Evolutionary conservation across 768 basidiomycete genomes (phyloP), one percentile per base, ranked within the genome.

Genomic region (Phaffia tasmanica): DNA sequence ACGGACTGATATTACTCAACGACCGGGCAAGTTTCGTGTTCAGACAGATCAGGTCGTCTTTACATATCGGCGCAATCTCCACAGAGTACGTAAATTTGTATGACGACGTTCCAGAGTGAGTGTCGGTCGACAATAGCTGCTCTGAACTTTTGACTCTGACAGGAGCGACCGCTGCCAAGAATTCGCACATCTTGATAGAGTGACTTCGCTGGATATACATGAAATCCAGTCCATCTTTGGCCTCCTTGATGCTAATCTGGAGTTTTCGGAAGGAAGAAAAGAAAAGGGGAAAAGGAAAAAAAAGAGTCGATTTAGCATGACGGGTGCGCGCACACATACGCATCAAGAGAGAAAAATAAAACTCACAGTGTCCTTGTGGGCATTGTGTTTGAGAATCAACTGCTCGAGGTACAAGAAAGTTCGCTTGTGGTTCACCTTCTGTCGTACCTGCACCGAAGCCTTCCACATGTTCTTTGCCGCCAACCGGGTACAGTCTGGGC

Each of bases 391-490:
- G 73, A 98, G 79, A 74, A 99, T 97, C 69, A 98, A 82, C 73
- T 98, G 95, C 77, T 98, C 95, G 61, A 98, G 84, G 80, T 86
- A 99, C 72, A 99, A 78, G 80, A 99, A 99, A 1, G 95, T 98
- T 65, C 95, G 85, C 78, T 99, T 99, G 76, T 99, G 95, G 4
- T 90, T 81, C 53, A 98, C 95, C 77, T 99, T 98, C 76, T 99
- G 95, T 56, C 95, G 86, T n/a, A 98, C 91, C 80, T 98, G 95
- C 1, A 99, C 93, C 48, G 91, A 81, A 1, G 94, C 91, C 74
- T 91, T 92, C 95, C 94, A 98, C 0, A 93, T 98, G 75, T 98
- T 97, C 79, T 98, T 99, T 2, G 95, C 95, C 0, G 95, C 95
- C 4, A 98, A 83, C 72, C 84, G 86, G 0, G 94, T 81, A 73